Conservation (phyloP, 2,329 filamentous ascomycete species). For the Aspergillus aculeatinus region DNA sequence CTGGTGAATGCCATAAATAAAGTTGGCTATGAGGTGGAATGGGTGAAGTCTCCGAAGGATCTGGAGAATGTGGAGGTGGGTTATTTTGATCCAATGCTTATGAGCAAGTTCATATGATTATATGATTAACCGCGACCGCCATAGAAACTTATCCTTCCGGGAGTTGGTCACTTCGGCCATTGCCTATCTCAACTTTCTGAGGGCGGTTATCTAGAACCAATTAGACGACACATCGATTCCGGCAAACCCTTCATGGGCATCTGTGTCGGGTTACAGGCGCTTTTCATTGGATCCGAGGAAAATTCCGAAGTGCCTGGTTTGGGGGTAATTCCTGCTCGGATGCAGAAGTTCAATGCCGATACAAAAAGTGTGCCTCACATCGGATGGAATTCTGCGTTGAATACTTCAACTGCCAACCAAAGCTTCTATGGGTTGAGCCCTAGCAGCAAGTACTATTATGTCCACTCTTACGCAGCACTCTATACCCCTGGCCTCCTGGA, state of each 20-base stretch:
- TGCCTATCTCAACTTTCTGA: slow-evolving; percentile 80
- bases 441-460: slow-evolving; percentile 95
- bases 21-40: slow-evolving; percentile 87
- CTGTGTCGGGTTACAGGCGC: slow-evolving; percentile 87
- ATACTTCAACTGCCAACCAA: slow-evolving; percentile 43
- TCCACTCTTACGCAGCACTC: slow-evolving; percentile 86
- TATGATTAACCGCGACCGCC: slow-evolving; percentile 11
- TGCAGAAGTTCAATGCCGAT: slow-evolving; percentile 73
- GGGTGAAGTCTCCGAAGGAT: slow-evolving; percentile 83
- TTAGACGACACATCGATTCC: slow-evolving; percentile 76
- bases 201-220: slow-evolving; percentile 79
- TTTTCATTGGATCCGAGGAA: slow-evolving; percentile 85
- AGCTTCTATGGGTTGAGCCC: slow-evolving; percentile 76
- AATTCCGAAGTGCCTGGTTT: slow-evolving; percentile 70
- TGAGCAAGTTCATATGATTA: background rate
- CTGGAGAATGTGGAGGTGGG: slow-evolving; percentile 79
- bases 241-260: slow-evolving; percentile 99
- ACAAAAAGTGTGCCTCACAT: slow-evolving; percentile 97
- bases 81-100: background rate
- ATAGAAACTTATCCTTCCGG: slow-evolving; percentile 90
- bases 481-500: slow-evolving; percentile 75
- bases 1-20: slow-evolving; percentile 98
- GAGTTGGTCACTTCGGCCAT: slow-evolving; percentile 96
- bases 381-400: slow-evolving; percentile 90
- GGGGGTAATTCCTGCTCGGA: slow-evolving; percentile 66